A percentile compares a stretch with the other conserved stretches of the same genome.
These are phyloP conservation scores for Penicillium griseofulvum DNA, from an alignment of 2,329 filamentous ascomycete species.

Conservation along the genomic window DNA sequence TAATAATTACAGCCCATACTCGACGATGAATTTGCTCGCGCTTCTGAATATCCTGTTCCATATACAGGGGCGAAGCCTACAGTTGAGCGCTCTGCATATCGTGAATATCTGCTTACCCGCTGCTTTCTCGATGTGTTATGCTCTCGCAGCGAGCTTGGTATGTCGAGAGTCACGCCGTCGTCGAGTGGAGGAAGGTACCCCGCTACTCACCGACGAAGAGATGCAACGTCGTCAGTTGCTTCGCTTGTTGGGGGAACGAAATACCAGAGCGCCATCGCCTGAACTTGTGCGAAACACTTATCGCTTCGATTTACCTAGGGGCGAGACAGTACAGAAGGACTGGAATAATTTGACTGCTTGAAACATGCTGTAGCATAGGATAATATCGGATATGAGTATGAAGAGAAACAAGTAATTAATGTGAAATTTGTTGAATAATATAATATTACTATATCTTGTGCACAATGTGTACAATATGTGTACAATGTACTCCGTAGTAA, in stretches of 20 bases:
- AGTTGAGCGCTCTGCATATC: conserved; percentile 26
- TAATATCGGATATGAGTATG: background rate
- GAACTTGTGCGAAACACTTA: conserved; percentile 29
- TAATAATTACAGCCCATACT: conserved; percentile 11
- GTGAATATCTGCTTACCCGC: conserved; percentile 28
- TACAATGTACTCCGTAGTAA: background rate
- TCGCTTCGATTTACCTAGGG: conserved; percentile 24
- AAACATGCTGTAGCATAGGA: background rate
- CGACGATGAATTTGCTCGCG: conserved; percentile 27
- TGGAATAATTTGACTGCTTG: background rate
- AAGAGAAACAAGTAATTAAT: background rate
- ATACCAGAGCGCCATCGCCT: conserved; percentile 25
- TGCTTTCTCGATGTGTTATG: conserved; percentile 30
- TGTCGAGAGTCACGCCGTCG: conserved; percentile 20
- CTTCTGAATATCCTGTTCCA: conserved; percentile 37
- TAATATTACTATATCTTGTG: background rate
- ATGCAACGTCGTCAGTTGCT: conserved; percentile 41
- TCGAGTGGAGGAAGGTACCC: conserved; percentile 9
- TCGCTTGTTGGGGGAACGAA: conserved; percentile 33
- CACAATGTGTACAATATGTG: background rate
- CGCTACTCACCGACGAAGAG: conserved; percentile 37
- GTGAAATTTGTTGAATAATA: background rate
- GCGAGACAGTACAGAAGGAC: conserved; percentile 9
- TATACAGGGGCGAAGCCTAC: conserved; percentile 30
- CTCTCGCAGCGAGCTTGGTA: conserved; percentile 25